phyloP scores from a whole-genome alignment of 2,329 filamentous ascomycete species.

The Diaporthe amygdali region DNA sequence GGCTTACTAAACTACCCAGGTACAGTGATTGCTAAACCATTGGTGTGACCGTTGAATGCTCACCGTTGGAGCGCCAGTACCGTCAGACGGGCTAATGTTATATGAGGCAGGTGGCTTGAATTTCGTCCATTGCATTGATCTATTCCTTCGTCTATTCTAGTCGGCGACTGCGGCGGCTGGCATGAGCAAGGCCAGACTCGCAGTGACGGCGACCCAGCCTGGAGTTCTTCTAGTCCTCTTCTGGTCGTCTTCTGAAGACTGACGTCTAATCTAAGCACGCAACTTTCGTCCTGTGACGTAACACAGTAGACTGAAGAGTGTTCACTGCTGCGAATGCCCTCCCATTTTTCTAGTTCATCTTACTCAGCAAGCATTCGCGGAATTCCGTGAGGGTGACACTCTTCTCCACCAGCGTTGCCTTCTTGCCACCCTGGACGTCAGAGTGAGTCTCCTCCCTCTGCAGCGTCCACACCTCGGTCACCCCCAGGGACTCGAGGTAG shows the following conservation, averaged over 20 bases:
- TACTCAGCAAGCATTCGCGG: conserved; percentile 33
- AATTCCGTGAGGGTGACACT: conserved; percentile 49
- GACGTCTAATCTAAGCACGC: neutral
- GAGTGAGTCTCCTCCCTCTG: conserved; percentile 41
- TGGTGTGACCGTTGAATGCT: neutral
- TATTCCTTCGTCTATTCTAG: neutral
- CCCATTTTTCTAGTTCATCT: conserved; percentile 11
- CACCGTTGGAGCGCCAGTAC: conserved; percentile 4
- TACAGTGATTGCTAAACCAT: neutral
- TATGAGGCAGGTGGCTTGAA: neutral
- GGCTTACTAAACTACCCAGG: neutral
- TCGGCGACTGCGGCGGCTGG: neutral
- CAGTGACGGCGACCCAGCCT: neutral
- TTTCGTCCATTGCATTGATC: neutral
- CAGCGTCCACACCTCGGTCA: conserved; percentile 66
- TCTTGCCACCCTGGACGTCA: conserved; percentile 34
- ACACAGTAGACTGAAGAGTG: neutral
- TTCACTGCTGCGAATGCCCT: no score
- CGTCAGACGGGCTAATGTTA: conserved; percentile 13
- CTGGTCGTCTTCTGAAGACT: neutral
- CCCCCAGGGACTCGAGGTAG: conserved; percentile 71
- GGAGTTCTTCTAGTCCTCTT: neutral
- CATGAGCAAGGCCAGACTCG: neutral
- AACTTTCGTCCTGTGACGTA: neutral
- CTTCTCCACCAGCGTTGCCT: conserved; percentile 46